These are phyloP conservation scores for Rhizopogon sp. DNA, from an alignment of 768 basidiomycete genomes.

Conservation along the genomic window DNA sequence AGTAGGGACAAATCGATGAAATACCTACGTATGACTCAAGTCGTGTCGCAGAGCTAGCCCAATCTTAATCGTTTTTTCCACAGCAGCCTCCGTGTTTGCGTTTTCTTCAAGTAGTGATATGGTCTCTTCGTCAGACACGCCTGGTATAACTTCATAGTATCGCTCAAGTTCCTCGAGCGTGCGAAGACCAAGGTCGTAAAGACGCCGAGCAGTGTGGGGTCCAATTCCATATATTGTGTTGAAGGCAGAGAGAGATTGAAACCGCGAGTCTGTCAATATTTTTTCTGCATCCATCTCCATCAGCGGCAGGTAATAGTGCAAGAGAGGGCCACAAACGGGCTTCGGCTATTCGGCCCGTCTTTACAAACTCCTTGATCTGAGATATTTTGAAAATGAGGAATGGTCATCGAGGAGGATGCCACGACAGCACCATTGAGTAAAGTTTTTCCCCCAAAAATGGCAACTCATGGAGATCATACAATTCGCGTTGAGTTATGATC, in stretches of 20 bases:
- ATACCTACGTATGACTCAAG: slow-evolving; percentile 40
- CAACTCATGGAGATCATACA: slow-evolving; percentile 34
- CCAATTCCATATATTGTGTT: slow-evolving; percentile 71
- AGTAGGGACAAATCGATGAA: not conserved
- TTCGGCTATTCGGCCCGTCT: slow-evolving; percentile 53
- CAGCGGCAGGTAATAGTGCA: not conserved
- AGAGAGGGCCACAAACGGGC: slow-evolving; percentile 35
- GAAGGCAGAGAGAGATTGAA: slow-evolving; percentile 52
- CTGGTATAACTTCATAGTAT: slow-evolving; percentile 43
- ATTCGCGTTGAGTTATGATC: slow-evolving; percentile 31
- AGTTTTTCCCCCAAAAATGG: slow-evolving; percentile 50
- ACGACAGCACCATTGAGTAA: slow-evolving; percentile 37
- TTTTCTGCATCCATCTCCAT: slow-evolving; percentile 31
- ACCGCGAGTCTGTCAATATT: slow-evolving; percentile 46
- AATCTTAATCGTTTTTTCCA: slow-evolving; percentile 45
- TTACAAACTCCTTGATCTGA: slow-evolving; percentile 61
- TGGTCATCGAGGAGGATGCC: not conserved
- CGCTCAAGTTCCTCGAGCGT: slow-evolving; percentile 64
- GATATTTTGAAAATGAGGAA: not conserved
- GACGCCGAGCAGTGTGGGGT: slow-evolving; percentile 56
- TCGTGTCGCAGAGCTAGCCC: slow-evolving; percentile 58
- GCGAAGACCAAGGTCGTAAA: slow-evolving; percentile 63
- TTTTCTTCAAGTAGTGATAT: slow-evolving; percentile 17
- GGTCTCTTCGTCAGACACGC: slow-evolving; percentile 27
- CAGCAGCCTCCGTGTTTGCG: slow-evolving; percentile 19